These are phyloP conservation scores for Stemphylium vesicarium DNA, from an alignment of 2,329 filamentous ascomycete species.

Conservation along the genomic window DNA sequence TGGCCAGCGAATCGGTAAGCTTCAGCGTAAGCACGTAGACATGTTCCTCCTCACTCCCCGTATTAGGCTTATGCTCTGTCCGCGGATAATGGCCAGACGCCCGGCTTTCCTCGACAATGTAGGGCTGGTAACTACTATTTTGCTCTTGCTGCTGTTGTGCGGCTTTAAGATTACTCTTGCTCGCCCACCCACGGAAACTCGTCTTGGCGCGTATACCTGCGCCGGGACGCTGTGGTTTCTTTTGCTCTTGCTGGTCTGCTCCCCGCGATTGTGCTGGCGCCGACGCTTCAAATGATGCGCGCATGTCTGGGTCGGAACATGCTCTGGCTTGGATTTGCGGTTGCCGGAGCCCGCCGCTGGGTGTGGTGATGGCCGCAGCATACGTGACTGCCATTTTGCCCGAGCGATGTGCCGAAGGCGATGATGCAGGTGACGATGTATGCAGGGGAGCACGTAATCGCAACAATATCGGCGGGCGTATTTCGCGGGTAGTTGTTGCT, in stretches of 20 bases:
- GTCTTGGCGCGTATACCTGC: slow-evolving; percentile 19
- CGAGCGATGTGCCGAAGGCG: neutral
- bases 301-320: slow-evolving; percentile 17
- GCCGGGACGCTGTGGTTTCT: slow-evolving; percentile 20
- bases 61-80: slow-evolving; percentile 41
- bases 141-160: neutral
- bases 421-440: neutral
- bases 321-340: slow-evolving; percentile 20
- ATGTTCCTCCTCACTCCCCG: slow-evolving; percentile 36
- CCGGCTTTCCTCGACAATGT: slow-evolving; percentile 12
- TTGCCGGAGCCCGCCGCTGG: slow-evolving; percentile 19
- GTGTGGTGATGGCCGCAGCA: slow-evolving; percentile 29
- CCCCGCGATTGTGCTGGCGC: neutral
- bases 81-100: slow-evolving; percentile 11
- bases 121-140: slow-evolving; percentile 3
- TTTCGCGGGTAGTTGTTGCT: too few species aligned
- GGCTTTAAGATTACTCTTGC: slow-evolving; percentile 4
- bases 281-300: slow-evolving; percentile 15
- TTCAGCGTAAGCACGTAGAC: slow-evolving; percentile 55
- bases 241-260: slow-evolving; percentile 4
- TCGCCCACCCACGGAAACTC: slow-evolving; percentile 21
- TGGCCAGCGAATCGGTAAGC: slow-evolving; percentile 47
- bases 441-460: neutral
- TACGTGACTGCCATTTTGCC: slow-evolving; percentile 24
- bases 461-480: too few species aligned